phyloP scores from a whole-genome alignment of 805 yeast genomes.

The Lachancea sp. region DNA sequence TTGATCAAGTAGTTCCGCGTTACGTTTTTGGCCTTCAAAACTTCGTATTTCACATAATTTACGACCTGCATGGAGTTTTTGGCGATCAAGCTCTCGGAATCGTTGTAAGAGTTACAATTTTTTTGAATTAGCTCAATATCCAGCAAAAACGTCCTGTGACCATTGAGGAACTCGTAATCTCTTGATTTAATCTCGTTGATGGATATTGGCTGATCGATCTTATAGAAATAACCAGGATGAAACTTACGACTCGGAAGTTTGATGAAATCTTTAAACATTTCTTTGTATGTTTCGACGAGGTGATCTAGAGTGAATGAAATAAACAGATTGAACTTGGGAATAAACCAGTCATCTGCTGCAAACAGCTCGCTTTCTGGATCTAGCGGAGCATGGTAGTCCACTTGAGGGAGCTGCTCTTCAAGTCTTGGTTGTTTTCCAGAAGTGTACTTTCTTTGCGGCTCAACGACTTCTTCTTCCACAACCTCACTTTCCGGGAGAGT shows the following conservation, averaged over 20 bases:
- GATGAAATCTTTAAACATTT: slow-evolving; percentile 47
- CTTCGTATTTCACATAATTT: slow-evolving; percentile 49
- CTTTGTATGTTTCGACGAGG: slow-evolving; percentile 23
- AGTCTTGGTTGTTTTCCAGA: slow-evolving; percentile 32
- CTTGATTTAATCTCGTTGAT: slow-evolving; percentile 52
- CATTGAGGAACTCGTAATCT: slow-evolving; percentile 29
- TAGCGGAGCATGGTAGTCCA: slow-evolving; percentile 25
- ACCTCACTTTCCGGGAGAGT: slow-evolving; percentile 9
- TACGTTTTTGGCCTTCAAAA: slow-evolving; percentile 34
- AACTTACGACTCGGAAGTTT: slow-evolving; percentile 66
- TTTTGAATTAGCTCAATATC: slow-evolving; percentile 63
- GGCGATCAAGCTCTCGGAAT: slow-evolving; percentile 58
- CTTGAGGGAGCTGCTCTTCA: slow-evolving; percentile 15
- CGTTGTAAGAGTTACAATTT: slow-evolving; percentile 72
- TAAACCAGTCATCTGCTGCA: slow-evolving; percentile 26
- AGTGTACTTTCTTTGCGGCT: slow-evolving; percentile 16
- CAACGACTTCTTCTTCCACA: slow-evolving; percentile 9
- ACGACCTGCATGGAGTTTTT: slow-evolving; percentile 53
- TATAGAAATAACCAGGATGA: slow-evolving; percentile 74
- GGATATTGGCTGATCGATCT: slow-evolving; percentile 61
- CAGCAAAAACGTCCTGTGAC: slow-evolving; percentile 38
- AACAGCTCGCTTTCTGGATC: slow-evolving; percentile 30
- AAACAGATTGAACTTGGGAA: slow-evolving; percentile 29
- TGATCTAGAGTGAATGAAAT: slow-evolving; percentile 27
- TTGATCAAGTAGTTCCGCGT: slow-evolving; percentile 27